phyloP scores from a whole-genome alignment of 371 early-diverging fungal genomes.

The Mucor circinelloides region DNA sequence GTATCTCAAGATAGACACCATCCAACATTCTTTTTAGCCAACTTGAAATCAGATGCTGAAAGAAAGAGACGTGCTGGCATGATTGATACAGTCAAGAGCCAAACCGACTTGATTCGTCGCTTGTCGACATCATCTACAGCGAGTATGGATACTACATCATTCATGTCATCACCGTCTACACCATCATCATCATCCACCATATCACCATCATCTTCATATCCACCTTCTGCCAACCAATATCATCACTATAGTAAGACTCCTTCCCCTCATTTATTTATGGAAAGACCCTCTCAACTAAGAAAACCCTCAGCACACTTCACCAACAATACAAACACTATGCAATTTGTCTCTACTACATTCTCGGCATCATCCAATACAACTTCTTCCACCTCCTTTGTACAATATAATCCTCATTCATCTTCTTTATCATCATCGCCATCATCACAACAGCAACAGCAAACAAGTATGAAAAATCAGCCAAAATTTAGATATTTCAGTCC shows the following conservation, averaged over 20 bases:
- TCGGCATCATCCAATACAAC: not conserved
- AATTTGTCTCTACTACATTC: constrained; percentile 3
- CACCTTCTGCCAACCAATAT: not conserved
- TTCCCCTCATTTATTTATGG: not conserved
- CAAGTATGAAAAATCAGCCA: constrained; percentile 31
- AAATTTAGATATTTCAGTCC: constrained; percentile 54
- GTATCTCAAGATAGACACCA: not conserved
- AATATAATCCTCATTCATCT: constrained; percentile 14
- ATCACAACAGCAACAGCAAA: not conserved
- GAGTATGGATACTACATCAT: not conserved
- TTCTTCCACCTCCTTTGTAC: constrained; percentile 7
- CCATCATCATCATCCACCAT: not conserved
- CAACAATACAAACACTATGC: constrained; percentile 1
- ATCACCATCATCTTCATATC: not conserved
- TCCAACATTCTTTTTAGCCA: constrained; percentile 23
- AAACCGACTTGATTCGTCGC: constrained; percentile 1
- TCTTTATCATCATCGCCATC: not conserved
- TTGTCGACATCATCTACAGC: constrained; percentile 1
- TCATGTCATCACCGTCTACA: not conserved
- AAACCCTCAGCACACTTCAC: not conserved
- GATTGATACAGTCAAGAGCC: constrained; percentile 7
- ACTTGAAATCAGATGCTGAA: constrained; percentile 22
- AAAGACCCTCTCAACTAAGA: not conserved
- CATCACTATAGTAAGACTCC: not conserved
- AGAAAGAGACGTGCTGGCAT: constrained; percentile 11